phyloP scores from a whole-genome alignment of 2,329 filamentous ascomycete species.

The Ceratocystis destructans region DNA sequence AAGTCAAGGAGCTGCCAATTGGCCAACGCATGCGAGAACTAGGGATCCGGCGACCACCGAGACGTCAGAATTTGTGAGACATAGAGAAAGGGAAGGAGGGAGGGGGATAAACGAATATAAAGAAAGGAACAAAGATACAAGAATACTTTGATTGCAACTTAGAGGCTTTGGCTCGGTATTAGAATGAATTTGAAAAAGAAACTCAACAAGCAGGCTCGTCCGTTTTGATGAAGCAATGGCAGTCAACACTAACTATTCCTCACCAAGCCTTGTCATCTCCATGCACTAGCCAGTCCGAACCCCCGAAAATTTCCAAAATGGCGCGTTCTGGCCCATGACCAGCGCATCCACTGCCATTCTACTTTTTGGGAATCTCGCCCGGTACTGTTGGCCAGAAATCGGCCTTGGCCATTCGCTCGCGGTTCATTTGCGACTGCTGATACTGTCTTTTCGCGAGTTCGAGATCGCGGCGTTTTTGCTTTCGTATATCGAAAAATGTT shows the following conservation, averaged over 20 bases:
- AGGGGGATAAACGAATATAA: background rate
- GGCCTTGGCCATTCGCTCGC: slow-evolving; percentile 65
- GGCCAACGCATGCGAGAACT: slow-evolving; percentile 22
- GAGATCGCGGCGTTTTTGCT: slow-evolving; percentile 51
- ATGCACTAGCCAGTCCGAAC: background rate
- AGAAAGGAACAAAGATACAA: background rate
- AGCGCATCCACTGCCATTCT: background rate
- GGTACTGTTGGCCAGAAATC: slow-evolving; percentile 77
- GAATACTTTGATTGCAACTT: background rate
- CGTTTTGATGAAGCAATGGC: background rate
- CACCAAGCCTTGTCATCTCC: background rate
- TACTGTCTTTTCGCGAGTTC: slow-evolving; percentile 42
- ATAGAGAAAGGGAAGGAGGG: background rate
- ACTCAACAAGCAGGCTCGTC: background rate
- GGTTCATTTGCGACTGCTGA: slow-evolving; percentile 55
- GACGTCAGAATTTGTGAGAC: slow-evolving; percentile 27
- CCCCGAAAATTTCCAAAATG: background rate
- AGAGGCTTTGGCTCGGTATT: background rate
- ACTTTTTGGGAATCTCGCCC: slow-evolving; percentile 28
- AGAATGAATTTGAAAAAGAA: slow-evolving; percentile 8
- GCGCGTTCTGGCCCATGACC: background rate
- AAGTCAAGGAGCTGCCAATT: slow-evolving; percentile 31
- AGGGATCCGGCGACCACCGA: slow-evolving; percentile 44
- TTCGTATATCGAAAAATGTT: slow-evolving; percentile 71
- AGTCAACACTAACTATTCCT: background rate